Evolutionary conservation across 768 basidiomycete genomes (phyloP).

Genomic region (Boletellus ananiceps): DNA sequence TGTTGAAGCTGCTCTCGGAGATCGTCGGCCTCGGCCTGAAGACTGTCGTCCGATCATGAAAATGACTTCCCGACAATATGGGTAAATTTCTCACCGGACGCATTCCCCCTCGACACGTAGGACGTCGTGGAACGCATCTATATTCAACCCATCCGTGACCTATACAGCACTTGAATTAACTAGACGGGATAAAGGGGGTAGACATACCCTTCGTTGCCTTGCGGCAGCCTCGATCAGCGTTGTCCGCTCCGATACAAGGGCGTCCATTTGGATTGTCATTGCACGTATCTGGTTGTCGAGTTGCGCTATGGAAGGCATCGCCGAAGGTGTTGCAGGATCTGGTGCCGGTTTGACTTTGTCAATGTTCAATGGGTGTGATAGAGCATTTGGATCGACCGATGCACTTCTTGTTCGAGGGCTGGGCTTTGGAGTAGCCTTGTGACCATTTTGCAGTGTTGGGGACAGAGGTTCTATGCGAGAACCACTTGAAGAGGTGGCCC

Average conservation of each 20-base stretch:
- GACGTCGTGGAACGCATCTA: slow-evolving; percentile 22
- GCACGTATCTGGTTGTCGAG: slow-evolving; percentile 36
- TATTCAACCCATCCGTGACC: slow-evolving; percentile 14
- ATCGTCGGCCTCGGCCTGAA: slow-evolving; percentile 26
- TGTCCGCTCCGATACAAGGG: slow-evolving; percentile 36
- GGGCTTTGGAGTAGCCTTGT: not conserved
- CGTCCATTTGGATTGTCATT: slow-evolving; percentile 34
- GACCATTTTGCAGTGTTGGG: not conserved
- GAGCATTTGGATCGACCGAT: slow-evolving; percentile 16
- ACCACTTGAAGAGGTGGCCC: not conserved
- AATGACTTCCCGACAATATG: not conserved
- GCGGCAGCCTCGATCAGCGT: slow-evolving; percentile 23
- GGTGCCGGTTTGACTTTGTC: not conserved
- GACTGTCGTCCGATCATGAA: slow-evolving; percentile 17
- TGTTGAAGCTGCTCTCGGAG: slow-evolving; percentile 31
- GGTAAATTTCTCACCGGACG: slow-evolving; percentile 24
- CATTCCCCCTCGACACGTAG: slow-evolving; percentile 34
- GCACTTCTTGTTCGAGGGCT: slow-evolving; percentile 19
- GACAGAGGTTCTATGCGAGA: not conserved
- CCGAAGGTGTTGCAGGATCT: slow-evolving; percentile 3
- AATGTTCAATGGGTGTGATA: slow-evolving; percentile 4
- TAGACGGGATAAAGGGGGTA: not conserved
- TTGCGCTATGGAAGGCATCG: slow-evolving; percentile 21
- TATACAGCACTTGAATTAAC: not conserved
- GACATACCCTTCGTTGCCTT: slow-evolving; percentile 23